phyloP scores from a whole-genome alignment of 768 basidiomycete genomes.

The Chalciporus sphaerocephalus region DNA sequence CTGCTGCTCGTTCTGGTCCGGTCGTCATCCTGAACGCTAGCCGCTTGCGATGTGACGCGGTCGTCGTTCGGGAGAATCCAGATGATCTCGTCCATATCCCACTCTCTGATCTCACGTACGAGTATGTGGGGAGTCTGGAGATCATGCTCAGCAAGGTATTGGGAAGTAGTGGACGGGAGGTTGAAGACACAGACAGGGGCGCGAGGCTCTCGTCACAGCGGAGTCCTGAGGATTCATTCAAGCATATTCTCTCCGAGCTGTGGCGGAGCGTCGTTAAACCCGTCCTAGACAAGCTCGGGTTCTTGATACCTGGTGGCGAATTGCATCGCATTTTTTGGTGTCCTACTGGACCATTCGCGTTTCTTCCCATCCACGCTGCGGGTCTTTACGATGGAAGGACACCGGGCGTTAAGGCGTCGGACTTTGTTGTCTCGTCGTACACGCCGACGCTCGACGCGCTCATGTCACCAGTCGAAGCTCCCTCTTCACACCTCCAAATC shows the following conservation, averaged over 20 bases:
- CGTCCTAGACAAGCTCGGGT: background rate
- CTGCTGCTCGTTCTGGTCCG: background rate
- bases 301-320: background rate
- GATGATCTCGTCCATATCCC: slow-evolving; percentile 1
- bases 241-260: slow-evolving; percentile 1
- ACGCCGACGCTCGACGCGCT: slow-evolving; percentile 22
- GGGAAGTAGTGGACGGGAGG: background rate
- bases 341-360: background rate
- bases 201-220: background rate
- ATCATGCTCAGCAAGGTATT: slow-evolving; percentile 2
- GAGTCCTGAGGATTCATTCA: background rate
- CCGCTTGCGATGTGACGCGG: background rate
- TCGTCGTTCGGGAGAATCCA: background rate
- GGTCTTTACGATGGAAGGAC: background rate
- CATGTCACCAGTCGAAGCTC: background rate
- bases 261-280: slow-evolving; percentile 1
- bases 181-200: background rate
- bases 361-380: background rate
- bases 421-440: slow-evolving; percentile 19
- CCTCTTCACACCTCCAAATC: background rate
- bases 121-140: background rate
- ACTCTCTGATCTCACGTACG: background rate
- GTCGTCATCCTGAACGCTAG: background rate
- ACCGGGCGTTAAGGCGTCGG: background rate
- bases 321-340: background rate